phyloP scores from a whole-genome alignment of 139 green algal species.

The Picochlorum sp. region DNA sequence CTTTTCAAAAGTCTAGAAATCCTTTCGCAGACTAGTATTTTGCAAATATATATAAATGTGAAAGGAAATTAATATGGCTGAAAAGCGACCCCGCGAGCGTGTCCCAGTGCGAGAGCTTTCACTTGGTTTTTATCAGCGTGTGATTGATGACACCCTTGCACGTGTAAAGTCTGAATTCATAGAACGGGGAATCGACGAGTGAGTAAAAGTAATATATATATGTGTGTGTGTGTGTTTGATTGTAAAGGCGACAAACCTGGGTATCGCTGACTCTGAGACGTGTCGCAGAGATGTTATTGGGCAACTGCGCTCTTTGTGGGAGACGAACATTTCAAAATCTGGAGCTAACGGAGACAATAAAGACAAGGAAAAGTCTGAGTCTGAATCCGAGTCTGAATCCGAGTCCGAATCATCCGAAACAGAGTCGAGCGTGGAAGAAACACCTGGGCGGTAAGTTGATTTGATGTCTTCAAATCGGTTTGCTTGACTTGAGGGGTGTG shows the following conservation, averaged over 20 bases:
- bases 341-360: slow-evolving; percentile 26
- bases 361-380: slow-evolving; percentile 1
- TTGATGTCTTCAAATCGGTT: too few relatives aligned
- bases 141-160: slow-evolving; percentile 57
- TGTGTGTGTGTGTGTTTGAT: background rate
- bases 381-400: background rate
- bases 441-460: too few relatives aligned
- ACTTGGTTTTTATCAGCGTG: slow-evolving; percentile 18
- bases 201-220: slow-evolving; percentile 2
- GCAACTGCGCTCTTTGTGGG: slow-evolving; percentile 40
- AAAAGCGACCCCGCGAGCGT: too few relatives aligned
- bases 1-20: background rate
- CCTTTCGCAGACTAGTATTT: background rate
- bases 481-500: too few relatives aligned
- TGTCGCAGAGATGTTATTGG: slow-evolving; percentile 40
- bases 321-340: slow-evolving; percentile 34
- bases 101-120: too few relatives aligned
- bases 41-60: too few relatives aligned
- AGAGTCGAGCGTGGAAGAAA: too few relatives aligned
- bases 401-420: background rate
- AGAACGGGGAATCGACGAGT: slow-evolving; percentile 63
- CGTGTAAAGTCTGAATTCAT: slow-evolving; percentile 55
- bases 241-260: background rate
- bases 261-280: background rate
- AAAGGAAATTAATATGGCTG: too few relatives aligned